Evolutionary conservation across 1,284 basidiomycete genomes (phyloP).

Genomic region (Cystobasidium pallidum): DNA sequence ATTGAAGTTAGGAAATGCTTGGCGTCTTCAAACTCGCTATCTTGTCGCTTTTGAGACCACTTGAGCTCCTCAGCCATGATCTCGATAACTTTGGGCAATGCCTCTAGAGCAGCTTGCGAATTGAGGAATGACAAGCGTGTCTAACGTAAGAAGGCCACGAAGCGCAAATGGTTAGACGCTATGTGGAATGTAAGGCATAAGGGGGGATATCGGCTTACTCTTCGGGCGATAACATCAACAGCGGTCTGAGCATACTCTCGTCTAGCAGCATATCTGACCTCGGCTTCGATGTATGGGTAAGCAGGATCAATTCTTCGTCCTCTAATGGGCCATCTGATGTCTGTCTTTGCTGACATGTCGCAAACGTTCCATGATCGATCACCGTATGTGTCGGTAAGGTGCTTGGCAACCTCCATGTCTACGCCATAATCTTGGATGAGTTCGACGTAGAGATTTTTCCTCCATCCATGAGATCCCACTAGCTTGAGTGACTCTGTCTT

Average conservation of each 20-base stretch:
- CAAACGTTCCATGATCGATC: slow-evolving; percentile 96
- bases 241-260: slow-evolving; percentile 91
- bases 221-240: slow-evolving; percentile 87
- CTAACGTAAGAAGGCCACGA: neutral
- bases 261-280: slow-evolving; percentile 85
- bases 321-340: slow-evolving; percentile 79
- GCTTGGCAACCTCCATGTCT: slow-evolving; percentile 82
- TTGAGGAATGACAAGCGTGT: slow-evolving; percentile 92
- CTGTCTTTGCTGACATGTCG: slow-evolving; percentile 76
- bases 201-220: slow-evolving; percentile 55
- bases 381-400: slow-evolving; percentile 91
- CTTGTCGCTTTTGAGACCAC: slow-evolving; percentile 69
- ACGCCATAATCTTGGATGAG: slow-evolving; percentile 73
- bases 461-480: slow-evolving; percentile 94
- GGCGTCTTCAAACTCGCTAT: slow-evolving; percentile 64
- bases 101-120: slow-evolving; percentile 79
- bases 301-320: slow-evolving; percentile 73
- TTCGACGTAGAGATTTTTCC: slow-evolving; percentile 94
- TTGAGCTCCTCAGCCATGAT: slow-evolving; percentile 86
- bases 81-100: slow-evolving; percentile 83
- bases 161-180: neutral
- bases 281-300: slow-evolving; percentile 92
- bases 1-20: slow-evolving; percentile 58
- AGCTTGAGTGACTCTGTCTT: slow-evolving; percentile 80
- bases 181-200: neutral